Evolutionary conservation across 495 filamentous ascomycete genomes (phyloP).

Genomic region (Xylaria grammica): DNA sequence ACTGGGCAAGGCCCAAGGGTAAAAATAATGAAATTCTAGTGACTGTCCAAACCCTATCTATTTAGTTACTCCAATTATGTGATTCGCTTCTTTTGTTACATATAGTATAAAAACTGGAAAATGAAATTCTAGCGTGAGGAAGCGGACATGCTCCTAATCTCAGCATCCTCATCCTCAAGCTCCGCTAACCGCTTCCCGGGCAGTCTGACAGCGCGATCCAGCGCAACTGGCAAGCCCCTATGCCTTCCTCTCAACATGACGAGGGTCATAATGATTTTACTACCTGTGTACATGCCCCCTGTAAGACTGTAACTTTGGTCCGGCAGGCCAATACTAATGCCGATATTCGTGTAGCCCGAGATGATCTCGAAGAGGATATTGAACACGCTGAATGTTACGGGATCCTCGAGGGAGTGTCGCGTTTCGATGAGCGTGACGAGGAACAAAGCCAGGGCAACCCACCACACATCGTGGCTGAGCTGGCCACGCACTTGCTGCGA

Average conservation of each 20-base stretch:
- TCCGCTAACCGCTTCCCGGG: slow-evolving; percentile 61
- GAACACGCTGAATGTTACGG: slow-evolving; percentile 75
- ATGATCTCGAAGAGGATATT: slow-evolving; percentile 87
- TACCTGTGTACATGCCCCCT: slow-evolving; percentile 70
- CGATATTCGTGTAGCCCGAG: slow-evolving; percentile 81
- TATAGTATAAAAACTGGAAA: slow-evolving; percentile 2
- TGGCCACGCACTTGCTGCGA: slow-evolving; percentile 75
- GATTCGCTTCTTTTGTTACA: slow-evolving; percentile 3
- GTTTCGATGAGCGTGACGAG: slow-evolving; percentile 78
- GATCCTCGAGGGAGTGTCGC: slow-evolving; percentile 64
- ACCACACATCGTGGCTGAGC: slow-evolving; percentile 86
- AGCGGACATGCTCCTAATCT: slow-evolving; percentile 37
- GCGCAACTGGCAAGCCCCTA: slow-evolving; percentile 77
- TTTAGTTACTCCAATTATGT: slow-evolving; percentile 1
- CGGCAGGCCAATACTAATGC: slow-evolving; percentile 74
- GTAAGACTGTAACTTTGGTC: slow-evolving; percentile 71
- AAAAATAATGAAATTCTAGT: slow-evolving; percentile 2
- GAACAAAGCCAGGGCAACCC: slow-evolving; percentile 72
- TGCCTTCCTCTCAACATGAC: slow-evolving; percentile 81
- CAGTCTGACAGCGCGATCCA: slow-evolving; percentile 77
- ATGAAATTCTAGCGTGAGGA: slow-evolving; percentile 18
- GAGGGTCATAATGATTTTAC: slow-evolving; percentile 77
- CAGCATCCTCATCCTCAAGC: slow-evolving; percentile 48
- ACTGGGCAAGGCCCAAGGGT: background rate
- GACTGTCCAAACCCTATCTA: slow-evolving; percentile 3